Conservation (phyloP, 768 basidiomycete species). For the Lentinula sp. region DNA sequence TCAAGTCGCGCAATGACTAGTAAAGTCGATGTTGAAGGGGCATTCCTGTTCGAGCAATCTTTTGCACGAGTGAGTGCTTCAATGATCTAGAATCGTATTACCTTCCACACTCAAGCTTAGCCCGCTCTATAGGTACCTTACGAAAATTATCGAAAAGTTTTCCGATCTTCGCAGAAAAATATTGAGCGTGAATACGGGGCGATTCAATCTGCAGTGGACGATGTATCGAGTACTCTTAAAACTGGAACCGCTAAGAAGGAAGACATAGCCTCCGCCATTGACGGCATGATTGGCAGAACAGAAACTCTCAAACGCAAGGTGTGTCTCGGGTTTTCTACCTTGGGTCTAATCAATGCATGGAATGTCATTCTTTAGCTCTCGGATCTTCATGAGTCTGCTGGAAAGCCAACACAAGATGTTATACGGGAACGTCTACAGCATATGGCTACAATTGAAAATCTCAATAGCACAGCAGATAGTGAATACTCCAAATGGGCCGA, state of each 20-base stretch:
- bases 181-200: conserved; percentile 74
- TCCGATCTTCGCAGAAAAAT: conserved; percentile 73
- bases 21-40: conserved; percentile 67
- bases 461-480: conserved; percentile 43
- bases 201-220: conserved; percentile 49
- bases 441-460: conserved; percentile 54
- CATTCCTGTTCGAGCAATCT: conserved; percentile 80
- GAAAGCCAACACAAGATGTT: conserved; percentile 62
- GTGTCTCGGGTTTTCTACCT: conserved; percentile 7
- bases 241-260: conserved; percentile 33
- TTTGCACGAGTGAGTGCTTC: conserved; percentile 55
- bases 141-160: conserved; percentile 86
- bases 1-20: conserved; percentile 25
- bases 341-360: not conserved
- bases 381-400: conserved; percentile 41
- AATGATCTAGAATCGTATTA: not conserved
- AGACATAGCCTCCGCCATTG: conserved; percentile 56
- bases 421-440: conserved; percentile 73
- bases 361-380: conserved; percentile 27
- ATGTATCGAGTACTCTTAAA: conserved; percentile 47
- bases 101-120: not conserved
- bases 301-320: conserved; percentile 90
- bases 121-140: conserved; percentile 65
- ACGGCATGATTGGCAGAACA: conserved; percentile 70
- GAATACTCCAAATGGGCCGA: conserved; percentile 77